Conservation (phyloP, 148 eudicot genomes). For the Tetragonia tetragonoides region DNA sequence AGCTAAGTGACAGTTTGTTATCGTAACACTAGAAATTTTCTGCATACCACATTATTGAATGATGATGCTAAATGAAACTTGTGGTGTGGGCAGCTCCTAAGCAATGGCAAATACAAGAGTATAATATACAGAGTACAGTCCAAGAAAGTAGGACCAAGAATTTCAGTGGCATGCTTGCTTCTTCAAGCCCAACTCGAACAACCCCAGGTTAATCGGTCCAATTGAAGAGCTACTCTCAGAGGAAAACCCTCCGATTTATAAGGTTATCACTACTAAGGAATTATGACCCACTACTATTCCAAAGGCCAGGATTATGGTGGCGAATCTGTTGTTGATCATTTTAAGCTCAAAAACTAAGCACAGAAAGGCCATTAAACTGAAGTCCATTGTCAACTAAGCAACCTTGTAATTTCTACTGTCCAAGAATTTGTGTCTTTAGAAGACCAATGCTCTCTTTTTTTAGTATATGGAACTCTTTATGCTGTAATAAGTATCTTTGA, state of each 20-base stretch:
- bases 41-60: too few species aligned
- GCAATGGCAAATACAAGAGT: constrained; percentile 44
- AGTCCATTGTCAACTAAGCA: too few species aligned
- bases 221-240: constrained; percentile 42
- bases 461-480: too few species aligned
- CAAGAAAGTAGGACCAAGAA: constrained; percentile 41
- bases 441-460: too few species aligned
- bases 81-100: constrained; percentile 27
- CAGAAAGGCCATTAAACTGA: too few species aligned
- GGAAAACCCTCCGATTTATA: constrained; percentile 39
- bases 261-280: constrained; percentile 30
- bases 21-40: too few species aligned
- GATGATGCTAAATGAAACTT: background rate
- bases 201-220: constrained; percentile 30
- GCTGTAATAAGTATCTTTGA: too few species aligned
- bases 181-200: constrained; percentile 20
- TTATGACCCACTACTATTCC: constrained; percentile 11
- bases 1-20: too few species aligned
- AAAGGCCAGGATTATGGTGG: constrained; percentile 38
- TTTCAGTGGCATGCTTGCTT: constrained; percentile 47
- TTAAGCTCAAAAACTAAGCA: constrained; percentile 16
- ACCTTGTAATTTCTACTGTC: too few species aligned
- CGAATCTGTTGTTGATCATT: constrained; percentile 15
- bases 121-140: constrained; percentile 37
- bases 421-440: too few species aligned